These are phyloP conservation scores for Massospora cicadina DNA, from an alignment of 371 early-diverging fungal genomes.

Conservation along the genomic window DNA sequence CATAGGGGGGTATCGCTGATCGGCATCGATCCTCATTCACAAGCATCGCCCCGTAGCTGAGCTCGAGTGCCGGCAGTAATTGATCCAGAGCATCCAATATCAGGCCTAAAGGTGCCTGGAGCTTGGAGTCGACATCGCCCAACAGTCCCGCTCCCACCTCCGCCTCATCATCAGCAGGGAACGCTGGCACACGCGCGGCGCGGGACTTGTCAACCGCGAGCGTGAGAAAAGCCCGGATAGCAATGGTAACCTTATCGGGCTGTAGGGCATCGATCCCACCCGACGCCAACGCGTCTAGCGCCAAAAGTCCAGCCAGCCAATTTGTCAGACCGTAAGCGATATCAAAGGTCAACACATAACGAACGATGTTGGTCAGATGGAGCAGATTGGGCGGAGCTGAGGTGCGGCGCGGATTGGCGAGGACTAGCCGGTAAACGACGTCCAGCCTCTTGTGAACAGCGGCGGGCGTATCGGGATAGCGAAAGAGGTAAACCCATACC, in stretches of 20 bases:
- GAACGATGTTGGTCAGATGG: conserved; percentile 60
- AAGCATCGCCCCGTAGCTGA: conserved; percentile 26
- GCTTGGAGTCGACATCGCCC: conserved; percentile 11
- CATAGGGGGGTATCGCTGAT: background rate
- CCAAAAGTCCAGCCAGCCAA: conserved; percentile 44
- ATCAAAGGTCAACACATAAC: conserved; percentile 57
- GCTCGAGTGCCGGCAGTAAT: conserved; percentile 31
- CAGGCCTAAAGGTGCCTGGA: conserved; percentile 25
- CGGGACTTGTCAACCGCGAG: conserved; percentile 50
- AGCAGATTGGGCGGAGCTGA: conserved; percentile 53
- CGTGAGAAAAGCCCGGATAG: conserved; percentile 46
- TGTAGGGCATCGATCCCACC: conserved; percentile 28
- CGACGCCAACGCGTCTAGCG: conserved; percentile 28
- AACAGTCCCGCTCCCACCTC: too few species aligned
- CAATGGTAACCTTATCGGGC: conserved; percentile 63
- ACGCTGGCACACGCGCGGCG: conserved; percentile 25
- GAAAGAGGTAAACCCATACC: conserved; percentile 84
- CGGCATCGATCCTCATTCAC: conserved; percentile 27
- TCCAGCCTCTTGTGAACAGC: conserved; percentile 32
- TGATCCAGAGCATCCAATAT: conserved; percentile 33
- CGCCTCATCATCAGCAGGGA: conserved; percentile 34
- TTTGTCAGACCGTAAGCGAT: conserved; percentile 62
- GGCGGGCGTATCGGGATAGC: conserved; percentile 52
- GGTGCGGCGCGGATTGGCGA: conserved; percentile 47
- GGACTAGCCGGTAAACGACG: conserved; percentile 10